Conservation (phyloP, 352 stramenopile species). For the Pythium phragmitis region DNA sequence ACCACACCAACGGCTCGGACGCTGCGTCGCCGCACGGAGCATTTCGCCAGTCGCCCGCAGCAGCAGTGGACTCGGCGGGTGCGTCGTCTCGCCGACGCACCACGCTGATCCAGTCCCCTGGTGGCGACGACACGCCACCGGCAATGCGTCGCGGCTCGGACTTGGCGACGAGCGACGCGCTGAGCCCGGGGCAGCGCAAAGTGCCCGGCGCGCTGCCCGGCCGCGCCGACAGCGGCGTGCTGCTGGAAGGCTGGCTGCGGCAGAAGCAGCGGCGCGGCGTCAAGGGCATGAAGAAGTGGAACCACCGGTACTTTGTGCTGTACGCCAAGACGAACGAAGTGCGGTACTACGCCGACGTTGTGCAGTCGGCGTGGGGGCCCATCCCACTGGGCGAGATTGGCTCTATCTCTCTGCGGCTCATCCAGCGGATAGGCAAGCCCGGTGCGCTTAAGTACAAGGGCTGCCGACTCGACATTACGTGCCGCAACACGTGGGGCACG, state of each 20-base stretch:
- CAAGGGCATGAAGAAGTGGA: conserved; percentile 85
- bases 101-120: conserved; percentile 24
- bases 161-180: conserved; percentile 4
- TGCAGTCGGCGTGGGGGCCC: conserved; percentile 71
- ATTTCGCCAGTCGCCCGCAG: neutral
- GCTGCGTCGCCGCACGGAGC: conserved; percentile 17
- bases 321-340: conserved; percentile 75
- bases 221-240: conserved; percentile 57
- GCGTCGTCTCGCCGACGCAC: conserved; percentile 13
- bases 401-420: conserved; percentile 77
- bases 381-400: conserved; percentile 78
- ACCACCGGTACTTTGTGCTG: conserved; percentile 79
- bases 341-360: conserved; percentile 78
- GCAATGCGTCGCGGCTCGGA: conserved; percentile 26
- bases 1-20: conserved; percentile 17
- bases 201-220: conserved; percentile 48
- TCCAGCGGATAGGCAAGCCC: conserved; percentile 79
- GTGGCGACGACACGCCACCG: neutral
- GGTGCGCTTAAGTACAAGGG: conserved; percentile 80
- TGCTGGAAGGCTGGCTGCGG: conserved; percentile 77
- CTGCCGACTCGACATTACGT: conserved; percentile 84
- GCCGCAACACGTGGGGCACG: conserved; percentile 72
- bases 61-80: neutral
- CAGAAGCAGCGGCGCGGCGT: conserved; percentile 80
- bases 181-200: conserved; percentile 59